phyloP scores from a whole-genome alignment of 2,329 filamentous ascomycete species.

The Diaporthe sp. region DNA sequence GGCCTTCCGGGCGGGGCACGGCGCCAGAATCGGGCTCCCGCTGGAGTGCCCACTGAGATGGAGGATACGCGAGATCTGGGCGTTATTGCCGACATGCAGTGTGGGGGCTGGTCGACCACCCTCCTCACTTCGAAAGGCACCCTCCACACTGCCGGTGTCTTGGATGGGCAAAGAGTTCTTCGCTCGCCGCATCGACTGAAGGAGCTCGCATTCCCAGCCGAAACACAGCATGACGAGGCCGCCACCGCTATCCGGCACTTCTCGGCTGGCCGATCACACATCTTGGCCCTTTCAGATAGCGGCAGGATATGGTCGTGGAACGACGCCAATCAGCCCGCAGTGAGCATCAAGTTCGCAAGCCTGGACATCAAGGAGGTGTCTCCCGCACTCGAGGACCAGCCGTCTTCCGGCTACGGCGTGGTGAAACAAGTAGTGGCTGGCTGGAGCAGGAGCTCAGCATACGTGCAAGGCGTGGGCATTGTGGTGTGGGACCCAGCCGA shows the following conservation, averaged over 20 bases:
- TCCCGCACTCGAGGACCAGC: background rate
- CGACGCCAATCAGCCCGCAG: background rate
- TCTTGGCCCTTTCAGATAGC: slow-evolving; percentile 7
- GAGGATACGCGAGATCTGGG: background rate
- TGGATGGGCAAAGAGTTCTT: background rate
- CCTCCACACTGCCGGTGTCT: slow-evolving; percentile 5
- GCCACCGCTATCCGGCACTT: background rate
- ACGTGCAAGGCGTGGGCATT: slow-evolving; percentile 10
- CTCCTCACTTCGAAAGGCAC: slow-evolving; percentile 10
- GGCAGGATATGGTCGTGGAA: slow-evolving; percentile 17
- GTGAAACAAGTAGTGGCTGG: background rate
- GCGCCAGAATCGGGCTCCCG: background rate
- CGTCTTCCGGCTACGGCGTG: background rate
- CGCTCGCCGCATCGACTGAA: background rate
- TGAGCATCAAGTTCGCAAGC: background rate
- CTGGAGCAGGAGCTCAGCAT: slow-evolving; percentile 21
- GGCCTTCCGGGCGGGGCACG: background rate
- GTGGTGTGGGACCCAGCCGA: background rate
- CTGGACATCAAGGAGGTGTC: background rate
- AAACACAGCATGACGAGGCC: background rate
- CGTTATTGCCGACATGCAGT: slow-evolving; percentile 12
- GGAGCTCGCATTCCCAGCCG: background rate
- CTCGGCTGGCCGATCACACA: background rate
- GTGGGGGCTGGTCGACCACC: slow-evolving; percentile 18
- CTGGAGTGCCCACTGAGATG: background rate